Conservation (phyloP, 1,139 yeast species). For the Protomyces gravidus region DNA sequence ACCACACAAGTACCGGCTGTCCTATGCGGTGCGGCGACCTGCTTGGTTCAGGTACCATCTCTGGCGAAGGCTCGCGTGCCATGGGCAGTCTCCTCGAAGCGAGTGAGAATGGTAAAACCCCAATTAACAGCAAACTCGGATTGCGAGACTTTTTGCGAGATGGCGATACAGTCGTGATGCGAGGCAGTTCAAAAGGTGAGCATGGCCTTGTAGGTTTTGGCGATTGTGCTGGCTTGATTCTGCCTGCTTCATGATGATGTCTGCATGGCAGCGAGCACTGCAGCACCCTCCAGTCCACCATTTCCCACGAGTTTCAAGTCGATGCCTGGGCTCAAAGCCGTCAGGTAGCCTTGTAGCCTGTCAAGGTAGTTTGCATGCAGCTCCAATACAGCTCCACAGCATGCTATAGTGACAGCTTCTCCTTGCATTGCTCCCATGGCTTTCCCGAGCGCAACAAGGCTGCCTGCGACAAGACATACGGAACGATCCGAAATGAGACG, state of each 20-base stretch:
- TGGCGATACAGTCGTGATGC: constrained; percentile 36
- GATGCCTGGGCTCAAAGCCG: constrained; percentile 34
- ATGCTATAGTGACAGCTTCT: constrained; percentile 52
- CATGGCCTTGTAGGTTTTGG: constrained; percentile 36
- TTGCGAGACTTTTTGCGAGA: constrained; percentile 35
- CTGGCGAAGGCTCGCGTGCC: constrained; percentile 33
- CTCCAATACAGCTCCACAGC: constrained; percentile 85
- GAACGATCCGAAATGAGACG: constrained; percentile 72
- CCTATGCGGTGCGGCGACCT: constrained; percentile 37
- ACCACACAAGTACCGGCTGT: constrained; percentile 38
- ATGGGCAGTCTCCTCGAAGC: constrained; percentile 37
- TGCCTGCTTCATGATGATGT: background rate
- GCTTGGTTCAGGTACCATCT: constrained; percentile 38
- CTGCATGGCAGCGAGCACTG: constrained; percentile 7
- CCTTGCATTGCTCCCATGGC: constrained; percentile 43
- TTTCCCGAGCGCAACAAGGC: constrained; percentile 53
- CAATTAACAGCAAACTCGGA: constrained; percentile 31
- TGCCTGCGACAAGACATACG: constrained; percentile 75
- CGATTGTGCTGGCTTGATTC: constrained; percentile 33
- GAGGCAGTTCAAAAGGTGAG: constrained; percentile 32
- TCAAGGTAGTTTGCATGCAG: constrained; percentile 76
- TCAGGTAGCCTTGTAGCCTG: constrained; percentile 41
- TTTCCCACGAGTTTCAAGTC: constrained; percentile 10
- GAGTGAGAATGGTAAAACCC: constrained; percentile 34
- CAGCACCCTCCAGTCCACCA: constrained; percentile 16